Evolutionary conservation across 163 green algal species (phyloP).

Genomic region (Coccomyxa subellipsoidea): DNA sequence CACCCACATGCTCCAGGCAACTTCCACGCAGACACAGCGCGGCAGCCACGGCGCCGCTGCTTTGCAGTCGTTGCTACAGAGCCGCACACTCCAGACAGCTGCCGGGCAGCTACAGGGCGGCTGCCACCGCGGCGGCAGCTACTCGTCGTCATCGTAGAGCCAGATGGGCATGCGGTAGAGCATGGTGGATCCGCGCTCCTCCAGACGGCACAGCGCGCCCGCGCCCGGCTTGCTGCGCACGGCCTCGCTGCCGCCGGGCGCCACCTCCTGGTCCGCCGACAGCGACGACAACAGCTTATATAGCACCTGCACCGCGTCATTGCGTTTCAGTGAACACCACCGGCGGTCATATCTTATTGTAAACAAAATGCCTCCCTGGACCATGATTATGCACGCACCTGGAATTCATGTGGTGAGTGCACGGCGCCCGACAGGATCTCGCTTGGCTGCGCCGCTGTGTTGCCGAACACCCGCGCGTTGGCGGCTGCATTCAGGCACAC

Average conservation of each 20-base stretch:
- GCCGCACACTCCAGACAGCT: too few species aligned
- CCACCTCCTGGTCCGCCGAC: background rate
- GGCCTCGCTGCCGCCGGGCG: background rate
- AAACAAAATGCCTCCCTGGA: background rate
- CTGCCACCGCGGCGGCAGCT: too few species aligned
- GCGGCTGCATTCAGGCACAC: background rate
- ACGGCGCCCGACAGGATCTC: background rate
- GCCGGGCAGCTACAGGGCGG: too few species aligned
- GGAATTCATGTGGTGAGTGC: background rate
- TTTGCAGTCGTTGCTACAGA: too few species aligned
- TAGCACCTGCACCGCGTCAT: background rate
- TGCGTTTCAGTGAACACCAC: background rate
- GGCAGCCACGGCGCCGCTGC: too few species aligned
- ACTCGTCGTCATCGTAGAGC: constrained; percentile 16
- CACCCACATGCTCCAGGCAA: too few species aligned
- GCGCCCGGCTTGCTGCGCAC: constrained; percentile 1
- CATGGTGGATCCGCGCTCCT: constrained; percentile 3
- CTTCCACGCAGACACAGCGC: too few species aligned
- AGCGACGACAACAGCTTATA: constrained; percentile 1
- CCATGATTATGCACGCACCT: background rate
- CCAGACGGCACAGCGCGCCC: constrained; percentile 7
- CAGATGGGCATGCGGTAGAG: constrained; percentile 20
- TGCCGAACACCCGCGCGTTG: constrained; percentile 10
- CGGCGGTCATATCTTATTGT: background rate
- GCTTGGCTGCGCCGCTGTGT: background rate